Evolutionary conservation across 208 protist genomes (phyloP).

Genomic region (Porcisia hertigi): DNA sequence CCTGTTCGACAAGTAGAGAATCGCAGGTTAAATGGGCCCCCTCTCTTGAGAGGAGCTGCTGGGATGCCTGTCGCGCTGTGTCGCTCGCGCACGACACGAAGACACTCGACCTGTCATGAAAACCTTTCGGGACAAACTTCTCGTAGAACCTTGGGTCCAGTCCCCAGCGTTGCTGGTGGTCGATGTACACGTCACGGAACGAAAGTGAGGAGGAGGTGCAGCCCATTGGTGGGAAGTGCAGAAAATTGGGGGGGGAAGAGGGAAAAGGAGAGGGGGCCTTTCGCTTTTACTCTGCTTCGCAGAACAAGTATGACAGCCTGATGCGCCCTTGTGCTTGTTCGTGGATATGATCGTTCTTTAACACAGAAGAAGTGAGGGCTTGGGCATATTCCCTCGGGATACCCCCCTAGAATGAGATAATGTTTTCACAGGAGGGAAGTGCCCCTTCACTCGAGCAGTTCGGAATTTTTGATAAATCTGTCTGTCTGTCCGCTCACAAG

Average conservation of each 20-base stretch:
- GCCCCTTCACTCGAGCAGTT: not conserved
- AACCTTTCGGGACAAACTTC: slow-evolving; percentile 1
- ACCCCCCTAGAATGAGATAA: not conserved
- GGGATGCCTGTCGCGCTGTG: slow-evolving; percentile 10
- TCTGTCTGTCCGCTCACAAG: not conserved
- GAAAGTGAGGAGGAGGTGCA: slow-evolving; percentile 24
- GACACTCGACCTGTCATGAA: slow-evolving; percentile 17
- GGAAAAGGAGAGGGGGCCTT: not conserved
- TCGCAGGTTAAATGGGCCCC: slow-evolving; percentile 11
- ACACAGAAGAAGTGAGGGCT: not conserved
- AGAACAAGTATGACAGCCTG: not conserved
- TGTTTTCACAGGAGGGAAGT: not conserved
- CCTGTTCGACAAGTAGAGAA: slow-evolving; percentile 28
- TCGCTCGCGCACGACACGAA: slow-evolving; percentile 22
- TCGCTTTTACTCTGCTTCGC: not conserved
- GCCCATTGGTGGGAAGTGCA: slow-evolving; percentile 15
- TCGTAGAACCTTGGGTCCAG: slow-evolving; percentile 14
- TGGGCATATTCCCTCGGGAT: not conserved
- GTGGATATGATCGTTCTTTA: not conserved
- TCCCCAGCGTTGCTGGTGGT: slow-evolving; percentile 21
- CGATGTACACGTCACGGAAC: slow-evolving; percentile 25
- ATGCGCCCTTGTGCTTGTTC: not conserved
- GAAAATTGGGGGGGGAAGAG: not conserved
- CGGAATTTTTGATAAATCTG: not conserved
- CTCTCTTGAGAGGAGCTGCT: slow-evolving; percentile 6